Conservation (phyloP, 2,329 filamentous ascomycete species). For the Thelonectria olida region DNA sequence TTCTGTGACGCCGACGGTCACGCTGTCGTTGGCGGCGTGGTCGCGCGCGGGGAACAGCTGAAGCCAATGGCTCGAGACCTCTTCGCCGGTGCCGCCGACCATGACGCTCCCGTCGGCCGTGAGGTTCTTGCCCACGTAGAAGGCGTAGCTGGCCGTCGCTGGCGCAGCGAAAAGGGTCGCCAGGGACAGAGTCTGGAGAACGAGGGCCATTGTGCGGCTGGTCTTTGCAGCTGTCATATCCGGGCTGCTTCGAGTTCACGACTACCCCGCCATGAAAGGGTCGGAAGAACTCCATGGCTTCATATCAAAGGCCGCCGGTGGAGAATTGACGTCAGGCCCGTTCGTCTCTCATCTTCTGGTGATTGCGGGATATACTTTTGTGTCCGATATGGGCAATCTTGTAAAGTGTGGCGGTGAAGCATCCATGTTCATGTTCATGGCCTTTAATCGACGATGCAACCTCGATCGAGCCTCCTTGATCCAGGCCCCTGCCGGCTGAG, state of each 20-base stretch:
- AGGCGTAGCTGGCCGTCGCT: conserved; percentile 51
- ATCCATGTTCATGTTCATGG: not conserved
- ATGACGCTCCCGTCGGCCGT: conserved; percentile 53
- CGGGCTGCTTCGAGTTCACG: too few species aligned
- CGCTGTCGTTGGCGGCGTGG: conserved; percentile 51
- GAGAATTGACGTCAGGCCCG: not conserved
- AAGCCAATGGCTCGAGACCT: conserved; percentile 58
- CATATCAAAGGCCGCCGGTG: too few species aligned
- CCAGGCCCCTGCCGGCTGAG: too few species aligned
- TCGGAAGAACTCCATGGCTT: too few species aligned
- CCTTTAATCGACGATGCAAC: not conserved
- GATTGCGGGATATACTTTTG: not conserved
- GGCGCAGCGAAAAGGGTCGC: conserved; percentile 23
- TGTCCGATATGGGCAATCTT: too few species aligned
- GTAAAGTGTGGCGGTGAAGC: not conserved
- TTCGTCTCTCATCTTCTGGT: not conserved
- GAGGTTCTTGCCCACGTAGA: conserved; percentile 57
- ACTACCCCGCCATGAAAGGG: too few species aligned
- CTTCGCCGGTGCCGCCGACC: conserved; percentile 56
- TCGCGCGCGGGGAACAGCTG: conserved; percentile 54
- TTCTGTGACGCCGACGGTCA: conserved; percentile 39
- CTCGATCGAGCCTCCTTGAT: too few species aligned
- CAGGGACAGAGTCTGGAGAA: conserved; percentile 1
- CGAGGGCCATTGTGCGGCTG: not conserved
- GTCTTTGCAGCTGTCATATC: too few species aligned